Percentiles rank a stretch among this genome's conserved stretches.
phyloP scores from a whole-genome alignment of 192 early-diverging fungal species.

The Phycomyces blakesleeanus region DNA sequence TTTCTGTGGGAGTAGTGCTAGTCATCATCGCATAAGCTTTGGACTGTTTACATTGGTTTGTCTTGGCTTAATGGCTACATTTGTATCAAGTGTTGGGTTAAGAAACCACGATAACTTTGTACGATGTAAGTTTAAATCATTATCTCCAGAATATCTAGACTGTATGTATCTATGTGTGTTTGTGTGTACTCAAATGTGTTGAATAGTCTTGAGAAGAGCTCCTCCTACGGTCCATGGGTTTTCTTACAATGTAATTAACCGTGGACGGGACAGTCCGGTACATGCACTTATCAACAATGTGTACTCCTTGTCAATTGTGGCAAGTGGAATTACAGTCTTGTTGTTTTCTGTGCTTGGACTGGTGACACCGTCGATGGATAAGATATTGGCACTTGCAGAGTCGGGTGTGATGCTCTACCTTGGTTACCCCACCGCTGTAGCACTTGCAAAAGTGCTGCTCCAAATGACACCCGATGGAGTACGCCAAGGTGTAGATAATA shows the following conservation, averaged over 20 bases:
- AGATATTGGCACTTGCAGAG: slow-evolving; percentile 43
- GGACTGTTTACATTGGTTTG: slow-evolving; percentile 36
- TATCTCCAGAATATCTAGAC: no score
- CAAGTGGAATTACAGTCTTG: slow-evolving; percentile 34
- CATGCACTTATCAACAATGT: slow-evolving; percentile 33
- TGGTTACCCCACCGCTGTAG: slow-evolving; percentile 44
- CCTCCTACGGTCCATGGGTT: slow-evolving; percentile 30
- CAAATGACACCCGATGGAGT: slow-evolving; percentile 50
- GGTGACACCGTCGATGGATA: slow-evolving; percentile 38
- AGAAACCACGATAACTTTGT: slow-evolving; percentile 52
- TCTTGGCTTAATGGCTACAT: slow-evolving; percentile 35
- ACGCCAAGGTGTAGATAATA: slow-evolving; percentile 39
- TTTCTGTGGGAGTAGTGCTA: not conserved
- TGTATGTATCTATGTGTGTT: no score
- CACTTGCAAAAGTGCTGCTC: slow-evolving; percentile 46
- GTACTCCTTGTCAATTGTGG: slow-evolving; percentile 37
- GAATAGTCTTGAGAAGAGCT: slow-evolving; percentile 30
- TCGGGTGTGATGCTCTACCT: slow-evolving; percentile 46
- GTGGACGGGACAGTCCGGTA: slow-evolving; percentile 19
- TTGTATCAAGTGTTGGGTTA: slow-evolving; percentile 43
- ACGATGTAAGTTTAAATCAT: slow-evolving; percentile 37
- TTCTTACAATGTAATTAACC: slow-evolving; percentile 34
- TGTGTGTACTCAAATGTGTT: no score
- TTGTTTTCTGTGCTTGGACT: slow-evolving; percentile 14
- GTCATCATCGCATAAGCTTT: slow-evolving; percentile 4